A percentile compares a stretch with the other conserved stretches of the same genome.
Evolutionary conservation across 306 rosid genomes (phyloP).

Genomic region (Quercus cerris): DNA sequence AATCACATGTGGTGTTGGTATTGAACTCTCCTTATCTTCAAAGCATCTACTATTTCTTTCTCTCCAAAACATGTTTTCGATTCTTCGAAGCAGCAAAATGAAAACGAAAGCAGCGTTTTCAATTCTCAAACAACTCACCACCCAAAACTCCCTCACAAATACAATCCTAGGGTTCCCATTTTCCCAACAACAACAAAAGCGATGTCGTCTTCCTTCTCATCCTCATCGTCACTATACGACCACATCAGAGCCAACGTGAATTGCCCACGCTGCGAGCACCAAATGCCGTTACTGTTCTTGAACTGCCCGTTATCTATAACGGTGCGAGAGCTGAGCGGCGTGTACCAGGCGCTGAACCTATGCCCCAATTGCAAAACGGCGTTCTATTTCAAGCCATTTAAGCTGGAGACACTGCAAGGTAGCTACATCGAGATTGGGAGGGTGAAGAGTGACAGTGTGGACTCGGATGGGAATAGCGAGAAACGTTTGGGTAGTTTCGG

Average conservation of each 20-base stretch:
- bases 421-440: slow-evolving; percentile 59
- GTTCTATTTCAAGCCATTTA: slow-evolving; percentile 63
- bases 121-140: not conserved
- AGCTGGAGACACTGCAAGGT: slow-evolving; percentile 60
- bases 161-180: not conserved
- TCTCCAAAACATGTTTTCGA: not conserved
- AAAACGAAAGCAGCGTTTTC: not conserved
- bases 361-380: slow-evolving; percentile 60
- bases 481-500: not conserved
- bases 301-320: slow-evolving; percentile 65
- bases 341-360: slow-evolving; percentile 62
- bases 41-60: too few species aligned
- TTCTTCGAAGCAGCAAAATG: not conserved
- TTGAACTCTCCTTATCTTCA: not conserved
- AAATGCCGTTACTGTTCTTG: slow-evolving; percentile 58
- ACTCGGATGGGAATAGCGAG: slow-evolving; percentile 8
- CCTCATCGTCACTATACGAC: slow-evolving; percentile 26
- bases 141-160: not conserved
- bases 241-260: slow-evolving; percentile 52
- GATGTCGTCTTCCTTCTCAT: not conserved
- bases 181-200: not conserved
- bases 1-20: too few species aligned
- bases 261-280: slow-evolving; percentile 57
- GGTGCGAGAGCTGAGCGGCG: slow-evolving; percentile 28
- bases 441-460: slow-evolving; percentile 33